phyloP scores from a whole-genome alignment of 2,329 filamentous ascomycete genomes.

The Sarocladium strictum region DNA sequence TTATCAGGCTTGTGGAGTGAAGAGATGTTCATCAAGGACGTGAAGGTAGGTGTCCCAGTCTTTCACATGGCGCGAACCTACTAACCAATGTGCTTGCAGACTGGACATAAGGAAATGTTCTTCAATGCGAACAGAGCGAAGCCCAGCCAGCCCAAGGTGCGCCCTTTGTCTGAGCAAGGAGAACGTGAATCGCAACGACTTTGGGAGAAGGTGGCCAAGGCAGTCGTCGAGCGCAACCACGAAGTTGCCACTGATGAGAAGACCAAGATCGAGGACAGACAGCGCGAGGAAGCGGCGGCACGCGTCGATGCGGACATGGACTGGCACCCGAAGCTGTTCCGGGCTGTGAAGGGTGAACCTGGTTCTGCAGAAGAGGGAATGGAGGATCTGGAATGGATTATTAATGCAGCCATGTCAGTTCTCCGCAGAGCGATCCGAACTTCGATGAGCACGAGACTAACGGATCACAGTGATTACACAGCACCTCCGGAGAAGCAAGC shows the following conservation, averaged over 20 bases:
- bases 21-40: constrained; percentile 87
- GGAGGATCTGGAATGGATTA: constrained; percentile 91
- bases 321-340: constrained; percentile 85
- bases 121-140: constrained; percentile 81
- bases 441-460: no score
- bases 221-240: constrained; percentile 80
- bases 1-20: constrained; percentile 89
- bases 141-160: constrained; percentile 64
- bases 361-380: constrained; percentile 72
- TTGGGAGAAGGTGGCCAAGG: constrained; percentile 76
- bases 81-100: constrained; percentile 43
- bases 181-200: constrained; percentile 85
- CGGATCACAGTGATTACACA: constrained; percentile 21
- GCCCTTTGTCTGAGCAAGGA: constrained; percentile 79
- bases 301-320: constrained; percentile 73
- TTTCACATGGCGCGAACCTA: neutral
- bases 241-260: constrained; percentile 90
- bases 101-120: constrained; percentile 79
- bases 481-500: constrained; percentile 62
- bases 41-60: constrained; percentile 47
- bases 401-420: constrained; percentile 77
- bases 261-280: constrained; percentile 88
- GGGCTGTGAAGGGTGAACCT: constrained; percentile 63
- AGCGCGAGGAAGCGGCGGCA: constrained; percentile 80
- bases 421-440: neutral